Base-by-base conservation (phyloP, 306 rosid genomes). In the Ziziphus jujuba region DNA sequence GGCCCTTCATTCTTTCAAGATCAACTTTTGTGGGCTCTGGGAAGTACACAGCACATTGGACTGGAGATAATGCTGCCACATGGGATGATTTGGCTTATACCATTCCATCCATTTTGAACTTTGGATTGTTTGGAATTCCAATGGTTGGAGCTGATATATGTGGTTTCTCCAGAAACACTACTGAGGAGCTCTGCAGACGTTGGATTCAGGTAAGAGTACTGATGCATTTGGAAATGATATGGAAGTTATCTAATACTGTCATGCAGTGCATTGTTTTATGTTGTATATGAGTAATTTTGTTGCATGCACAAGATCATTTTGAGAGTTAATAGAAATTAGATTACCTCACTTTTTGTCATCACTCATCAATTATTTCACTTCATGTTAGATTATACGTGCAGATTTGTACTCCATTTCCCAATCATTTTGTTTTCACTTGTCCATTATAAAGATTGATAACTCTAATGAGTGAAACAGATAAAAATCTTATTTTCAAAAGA, bases 91-190 rank as follows among this genome's bases (percentile, higher is more conserved):
- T 92, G 75, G 97, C 84, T 56, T 84, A 84, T 75, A 72, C 89
- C 36, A 81, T 89, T 53, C 92, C 98, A 5, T 51, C 86, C 6
- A 87, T 89, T 65, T 66, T 89, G 35, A 92, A 78, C 75, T 89
- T 28, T 60, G 98, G 98, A 23, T 78, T 92, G 52, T 89, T 84
- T 48, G 98, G 97, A 71, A 69, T 92, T 75, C 95, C 97, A 12
- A 87, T 92, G 98, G 95, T 92, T 71, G 98, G 98, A 40, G 86
- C 98, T 64, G 97, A 92, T 74, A 87, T 92, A 43, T 92, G 98
- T 73, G 98, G 98, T 21, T 92, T 87, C 71, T n/a, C 56, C 7
- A 40, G 73, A 58, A 9, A 82, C 76, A 92, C 98, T 35, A 87
- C 52, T 6, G 98, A 92, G 84, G 98, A 92, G 71, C 95, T 89